phyloP scores from a whole-genome alignment of 1,284 basidiomycete species.

The Heliocybe sulcata region DNA sequence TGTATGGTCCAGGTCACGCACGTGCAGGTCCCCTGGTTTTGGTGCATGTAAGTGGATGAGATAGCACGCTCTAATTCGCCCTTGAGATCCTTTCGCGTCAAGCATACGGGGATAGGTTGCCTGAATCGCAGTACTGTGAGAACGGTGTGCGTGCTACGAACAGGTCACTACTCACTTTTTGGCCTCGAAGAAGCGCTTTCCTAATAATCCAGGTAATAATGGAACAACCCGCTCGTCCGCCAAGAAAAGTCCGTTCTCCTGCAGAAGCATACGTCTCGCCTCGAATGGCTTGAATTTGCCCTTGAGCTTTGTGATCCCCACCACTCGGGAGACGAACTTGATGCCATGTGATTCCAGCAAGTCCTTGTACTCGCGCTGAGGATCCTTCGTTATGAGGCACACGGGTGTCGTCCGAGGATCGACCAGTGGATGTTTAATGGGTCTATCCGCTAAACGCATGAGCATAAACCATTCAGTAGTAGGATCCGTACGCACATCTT shows the following conservation, averaged over 20 bases:
- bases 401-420: constrained; percentile 75
- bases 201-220: constrained; percentile 83
- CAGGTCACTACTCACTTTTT: constrained; percentile 74
- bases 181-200: constrained; percentile 87
- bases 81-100: constrained; percentile 85
- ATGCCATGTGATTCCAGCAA: constrained; percentile 73
- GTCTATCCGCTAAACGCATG: constrained; percentile 31
- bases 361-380: constrained; percentile 94
- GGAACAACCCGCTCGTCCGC: constrained; percentile 89
- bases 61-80: constrained; percentile 87
- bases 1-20: constrained; percentile 32
- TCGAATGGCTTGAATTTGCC: constrained; percentile 94
- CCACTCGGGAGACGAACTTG: constrained; percentile 88
- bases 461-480: background rate
- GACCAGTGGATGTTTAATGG: constrained; percentile 75
- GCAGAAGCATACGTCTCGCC: constrained; percentile 77
- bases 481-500: constrained; percentile 59
- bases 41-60: constrained; percentile 89
- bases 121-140: constrained; percentile 30
- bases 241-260: constrained; percentile 89
- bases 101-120: constrained; percentile 88
- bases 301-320: constrained; percentile 84
- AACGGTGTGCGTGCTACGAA: too few species aligned
- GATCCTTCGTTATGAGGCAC: constrained; percentile 93
- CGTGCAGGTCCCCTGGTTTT: constrained; percentile 89